A percentile compares a stretch with the other conserved stretches of the same genome.
phyloP scores from a whole-genome alignment of 2,329 filamentous ascomycete species.

The Mycosphaerella sp. region DNA sequence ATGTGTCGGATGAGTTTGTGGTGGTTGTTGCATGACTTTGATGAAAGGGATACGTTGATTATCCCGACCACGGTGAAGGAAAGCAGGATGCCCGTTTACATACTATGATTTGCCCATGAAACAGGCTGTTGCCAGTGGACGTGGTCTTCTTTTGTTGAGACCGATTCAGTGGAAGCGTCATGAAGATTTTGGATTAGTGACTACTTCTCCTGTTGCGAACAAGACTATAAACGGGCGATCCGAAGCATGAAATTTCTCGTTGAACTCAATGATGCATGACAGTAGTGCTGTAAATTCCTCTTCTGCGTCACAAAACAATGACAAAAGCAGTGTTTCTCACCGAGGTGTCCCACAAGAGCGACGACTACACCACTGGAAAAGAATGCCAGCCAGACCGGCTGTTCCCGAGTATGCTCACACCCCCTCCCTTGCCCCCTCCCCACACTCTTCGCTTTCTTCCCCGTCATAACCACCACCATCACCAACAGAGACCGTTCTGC shows the following conservation, averaged over 20 bases:
- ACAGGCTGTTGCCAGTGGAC: no score
- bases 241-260: neutral
- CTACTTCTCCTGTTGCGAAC: no score
- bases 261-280: neutral
- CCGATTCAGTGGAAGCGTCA: no score
- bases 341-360: neutral
- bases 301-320: neutral
- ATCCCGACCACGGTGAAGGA: slow-evolving; percentile 12
- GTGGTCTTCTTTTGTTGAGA: no score
- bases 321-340: neutral
- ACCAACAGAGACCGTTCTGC: no score
- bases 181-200: no score
- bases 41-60: slow-evolving; percentile 8
- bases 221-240: neutral
- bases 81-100: slow-evolving; percentile 13
- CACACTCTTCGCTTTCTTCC: neutral
- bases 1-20: slow-evolving; percentile 12
- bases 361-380: no score
- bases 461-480: neutral
- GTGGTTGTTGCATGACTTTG: slow-evolving; percentile 16
- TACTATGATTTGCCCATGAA: neutral
- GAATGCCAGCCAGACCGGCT: no score
- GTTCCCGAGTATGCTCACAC: neutral
- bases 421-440: neutral
- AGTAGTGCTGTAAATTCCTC: neutral